Conservation (phyloP, 164 flowering plant species). For the Houttuynia cordata region DNA sequence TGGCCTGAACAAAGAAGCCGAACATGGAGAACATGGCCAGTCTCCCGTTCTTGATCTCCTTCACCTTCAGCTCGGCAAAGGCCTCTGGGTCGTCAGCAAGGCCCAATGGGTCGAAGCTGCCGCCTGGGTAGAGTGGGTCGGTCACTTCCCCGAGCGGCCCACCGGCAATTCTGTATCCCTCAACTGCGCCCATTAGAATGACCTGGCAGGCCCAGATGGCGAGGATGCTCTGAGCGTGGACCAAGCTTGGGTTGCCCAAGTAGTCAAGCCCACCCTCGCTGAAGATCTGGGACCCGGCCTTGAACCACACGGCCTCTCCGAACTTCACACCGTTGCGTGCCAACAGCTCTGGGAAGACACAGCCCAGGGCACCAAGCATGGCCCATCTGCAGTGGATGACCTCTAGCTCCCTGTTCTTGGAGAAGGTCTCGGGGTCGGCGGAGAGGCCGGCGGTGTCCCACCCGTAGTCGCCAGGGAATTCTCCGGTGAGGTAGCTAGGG, state of each 20-base stretch:
- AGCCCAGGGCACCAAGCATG: constrained; percentile 10
- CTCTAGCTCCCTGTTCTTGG: constrained; percentile 15
- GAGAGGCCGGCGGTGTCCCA: constrained; percentile 16
- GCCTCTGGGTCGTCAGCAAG: constrained; percentile 15
- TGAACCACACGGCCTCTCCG: constrained; percentile 17
- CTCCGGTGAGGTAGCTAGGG: constrained; percentile 39
- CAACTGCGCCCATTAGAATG: constrained; percentile 12
- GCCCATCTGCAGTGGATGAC: constrained; percentile 11
- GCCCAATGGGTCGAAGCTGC: constrained; percentile 15
- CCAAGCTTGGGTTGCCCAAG: constrained; percentile 13
- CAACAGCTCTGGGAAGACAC: constrained; percentile 11
- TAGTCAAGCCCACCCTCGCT: constrained; percentile 15
- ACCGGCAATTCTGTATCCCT: constrained; percentile 13
- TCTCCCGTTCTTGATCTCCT: constrained; percentile 14
- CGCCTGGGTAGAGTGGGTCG: constrained; percentile 15
- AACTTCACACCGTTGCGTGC: constrained; percentile 12
- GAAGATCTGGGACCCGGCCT: constrained; percentile 14
- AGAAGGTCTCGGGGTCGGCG: constrained; percentile 15
- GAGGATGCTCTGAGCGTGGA: constrained; percentile 14
- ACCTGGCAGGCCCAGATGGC: constrained; percentile 15
- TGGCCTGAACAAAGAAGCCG: constrained; percentile 16
- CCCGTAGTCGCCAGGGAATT: constrained; percentile 42
- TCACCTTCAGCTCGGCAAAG: constrained; percentile 11
- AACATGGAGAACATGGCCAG: constrained; percentile 16
- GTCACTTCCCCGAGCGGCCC: constrained; percentile 11